A percentile compares a stretch with the other conserved stretches of the same genome.
These are phyloP conservation scores for Zygoascus sp. DNA, from an alignment of 1,139 yeast genomes.

Conservation along the genomic window DNA sequence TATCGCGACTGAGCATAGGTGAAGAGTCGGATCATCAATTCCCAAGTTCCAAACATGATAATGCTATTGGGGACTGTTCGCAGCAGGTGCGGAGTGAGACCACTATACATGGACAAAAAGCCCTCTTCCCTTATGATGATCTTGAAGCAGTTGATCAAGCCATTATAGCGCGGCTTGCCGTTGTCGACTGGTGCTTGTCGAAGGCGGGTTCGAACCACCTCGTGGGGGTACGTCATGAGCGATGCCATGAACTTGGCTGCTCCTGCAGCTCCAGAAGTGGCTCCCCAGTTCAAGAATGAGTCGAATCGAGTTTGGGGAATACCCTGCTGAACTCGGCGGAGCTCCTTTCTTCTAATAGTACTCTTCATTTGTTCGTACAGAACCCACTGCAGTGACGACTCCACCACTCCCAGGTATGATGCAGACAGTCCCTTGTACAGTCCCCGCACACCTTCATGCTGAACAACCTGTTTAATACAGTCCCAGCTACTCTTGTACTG, in stretches of 20 bases:
- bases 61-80: constrained; percentile 97
- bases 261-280: constrained; percentile 97
- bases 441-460: constrained; percentile 73
- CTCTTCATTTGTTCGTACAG: constrained; percentile 91
- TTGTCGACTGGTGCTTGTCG: constrained; percentile 87
- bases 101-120: constrained; percentile 89
- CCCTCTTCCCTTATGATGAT: constrained; percentile 89
- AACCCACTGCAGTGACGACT: constrained; percentile 94
- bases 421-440: constrained; percentile 89
- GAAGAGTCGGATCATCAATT: constrained; percentile 65
- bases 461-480: constrained; percentile 65
- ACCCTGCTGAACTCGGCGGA: constrained; percentile 41
- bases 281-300: constrained; percentile 81
- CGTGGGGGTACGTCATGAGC: constrained; percentile 92
- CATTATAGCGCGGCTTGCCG: constrained; percentile 84
- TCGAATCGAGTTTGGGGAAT: constrained; percentile 49
- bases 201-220: constrained; percentile 90
- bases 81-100: constrained; percentile 91
- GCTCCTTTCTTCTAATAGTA: constrained; percentile 54
- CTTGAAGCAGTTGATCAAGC: constrained; percentile 80
- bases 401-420: constrained; percentile 89
- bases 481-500: constrained; percentile 82
- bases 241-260: constrained; percentile 93
- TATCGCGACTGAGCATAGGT: constrained; percentile 10
- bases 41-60: constrained; percentile 99